phyloP scores from a whole-genome alignment of 345 rosid species.

The Melastoma malabathricum region DNA sequence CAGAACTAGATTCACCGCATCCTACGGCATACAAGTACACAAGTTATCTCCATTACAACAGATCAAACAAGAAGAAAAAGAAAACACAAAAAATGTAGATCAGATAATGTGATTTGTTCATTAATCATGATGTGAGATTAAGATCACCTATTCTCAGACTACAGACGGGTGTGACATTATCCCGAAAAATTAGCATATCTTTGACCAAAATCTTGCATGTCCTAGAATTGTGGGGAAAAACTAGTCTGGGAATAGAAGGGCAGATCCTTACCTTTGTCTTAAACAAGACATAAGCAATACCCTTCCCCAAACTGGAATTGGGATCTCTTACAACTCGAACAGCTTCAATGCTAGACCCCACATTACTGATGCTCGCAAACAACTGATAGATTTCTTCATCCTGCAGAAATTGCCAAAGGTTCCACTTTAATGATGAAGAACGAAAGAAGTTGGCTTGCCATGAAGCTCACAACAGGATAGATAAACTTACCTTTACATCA shows the following conservation, averaged over 20 bases:
- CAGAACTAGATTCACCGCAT: conserved; percentile 52
- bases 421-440: conserved; percentile 1
- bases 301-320: conserved; percentile 78
- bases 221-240: not conserved
- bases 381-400: conserved; percentile 91
- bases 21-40: conserved; percentile 25
- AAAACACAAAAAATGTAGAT: no score
- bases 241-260: conserved; percentile 2
- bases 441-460: conserved; percentile 1
- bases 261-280: conserved; percentile 56
- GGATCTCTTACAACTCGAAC: conserved; percentile 85
- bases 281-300: conserved; percentile 84
- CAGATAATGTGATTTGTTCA: no score
- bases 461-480: not conserved
- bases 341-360: conserved; percentile 65
- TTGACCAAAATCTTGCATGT: no score
- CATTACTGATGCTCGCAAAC: conserved; percentile 42
- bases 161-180: no score
- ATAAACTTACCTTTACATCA: conserved; percentile 67
- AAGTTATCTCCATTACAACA: not conserved
- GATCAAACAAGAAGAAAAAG: not conserved
- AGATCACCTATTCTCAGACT: no score
- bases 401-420: conserved; percentile 18
- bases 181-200: no score
- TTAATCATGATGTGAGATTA: no score